Percentiles rank a stretch among this genome's conserved stretches.
phyloP scores from a whole-genome alignment of 2,329 filamentous ascomycete genomes.

The Fusarium foetens region DNA sequence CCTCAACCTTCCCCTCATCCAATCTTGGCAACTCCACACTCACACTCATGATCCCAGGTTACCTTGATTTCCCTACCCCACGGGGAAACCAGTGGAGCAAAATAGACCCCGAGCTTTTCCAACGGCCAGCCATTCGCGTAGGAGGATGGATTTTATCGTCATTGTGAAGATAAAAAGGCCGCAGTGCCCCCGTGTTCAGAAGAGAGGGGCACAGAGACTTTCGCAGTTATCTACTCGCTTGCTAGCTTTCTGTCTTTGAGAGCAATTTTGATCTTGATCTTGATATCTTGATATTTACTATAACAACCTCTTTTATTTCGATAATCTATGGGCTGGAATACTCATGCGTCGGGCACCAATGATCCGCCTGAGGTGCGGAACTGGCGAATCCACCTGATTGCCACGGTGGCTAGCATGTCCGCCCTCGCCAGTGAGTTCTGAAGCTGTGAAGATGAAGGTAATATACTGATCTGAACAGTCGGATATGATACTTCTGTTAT shows the following conservation, averaged over 20 bases:
- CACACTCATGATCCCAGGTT: conserved; percentile 25
- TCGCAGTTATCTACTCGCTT: neutral
- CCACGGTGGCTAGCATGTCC: conserved; percentile 49
- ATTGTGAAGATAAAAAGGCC: conserved; percentile 16
- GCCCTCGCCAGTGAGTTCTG: conserved; percentile 46
- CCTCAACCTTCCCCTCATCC: conserved; percentile 1
- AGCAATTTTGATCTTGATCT: neutral
- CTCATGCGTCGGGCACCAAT: conserved; percentile 52
- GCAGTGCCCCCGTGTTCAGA: neutral
- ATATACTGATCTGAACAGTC: conserved; percentile 34
- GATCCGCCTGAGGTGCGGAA: conserved; percentile 50
- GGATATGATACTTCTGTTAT: conserved; percentile 54
- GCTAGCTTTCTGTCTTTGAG: neutral
- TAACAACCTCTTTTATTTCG: neutral
- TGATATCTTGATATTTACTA: neutral
- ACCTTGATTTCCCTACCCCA: conserved; percentile 28
- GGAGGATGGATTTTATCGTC: neutral
- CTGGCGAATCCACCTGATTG: conserved; percentile 49
- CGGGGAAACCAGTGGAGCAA: conserved; percentile 37
- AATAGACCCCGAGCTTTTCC: neutral
- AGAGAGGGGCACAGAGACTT: neutral
- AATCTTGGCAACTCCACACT: conserved; percentile 33
- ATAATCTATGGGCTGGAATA: conserved; percentile 45
- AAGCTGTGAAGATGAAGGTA: fast-evolving
- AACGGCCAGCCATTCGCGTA: neutral